Percentiles rank a stretch among this genome's conserved stretches.
phyloP scores from a whole-genome alignment of 2,329 filamentous ascomycete species.

The Aspergillus sp. region DNA sequence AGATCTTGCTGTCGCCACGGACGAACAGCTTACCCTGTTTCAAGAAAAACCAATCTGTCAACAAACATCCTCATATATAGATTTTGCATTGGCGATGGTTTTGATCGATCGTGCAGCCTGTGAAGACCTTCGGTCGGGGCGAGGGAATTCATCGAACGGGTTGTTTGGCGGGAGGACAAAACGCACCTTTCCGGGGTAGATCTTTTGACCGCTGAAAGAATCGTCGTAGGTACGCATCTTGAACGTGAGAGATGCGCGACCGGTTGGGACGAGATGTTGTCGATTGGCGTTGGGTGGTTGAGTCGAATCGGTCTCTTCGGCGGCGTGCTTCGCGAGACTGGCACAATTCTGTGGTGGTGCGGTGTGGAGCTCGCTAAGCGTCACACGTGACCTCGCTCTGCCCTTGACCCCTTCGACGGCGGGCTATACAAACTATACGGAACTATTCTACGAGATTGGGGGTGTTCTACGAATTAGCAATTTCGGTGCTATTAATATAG shows the following conservation, averaged over 20 bases:
- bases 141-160: not conserved
- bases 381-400: slow-evolving; percentile 43
- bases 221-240: slow-evolving; percentile 78
- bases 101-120: not conserved
- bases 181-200: slow-evolving; percentile 77
- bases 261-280: slow-evolving; percentile 38
- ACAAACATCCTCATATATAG: slow-evolving; percentile 15
- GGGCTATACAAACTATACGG: not conserved
- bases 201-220: slow-evolving; percentile 74
- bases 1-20: slow-evolving; percentile 99
- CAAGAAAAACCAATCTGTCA: slow-evolving; percentile 29
- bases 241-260: slow-evolving; percentile 51
- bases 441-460: not conserved
- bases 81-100: slow-evolving; percentile 2
- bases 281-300: slow-evolving; percentile 46
- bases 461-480: not conserved
- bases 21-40: slow-evolving; percentile 97
- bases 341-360: slow-evolving; percentile 38
- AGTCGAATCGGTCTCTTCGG: slow-evolving; percentile 42
- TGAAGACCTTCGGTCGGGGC: slow-evolving; percentile 4
- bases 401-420: slow-evolving; percentile 27
- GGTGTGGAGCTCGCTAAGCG: slow-evolving; percentile 46
- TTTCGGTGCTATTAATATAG: not conserved
- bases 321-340: slow-evolving; percentile 31
- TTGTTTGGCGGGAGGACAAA: slow-evolving; percentile 19